Conservation (phyloP, 129 eudicot species). For the Flaveria trinervia region DNA sequence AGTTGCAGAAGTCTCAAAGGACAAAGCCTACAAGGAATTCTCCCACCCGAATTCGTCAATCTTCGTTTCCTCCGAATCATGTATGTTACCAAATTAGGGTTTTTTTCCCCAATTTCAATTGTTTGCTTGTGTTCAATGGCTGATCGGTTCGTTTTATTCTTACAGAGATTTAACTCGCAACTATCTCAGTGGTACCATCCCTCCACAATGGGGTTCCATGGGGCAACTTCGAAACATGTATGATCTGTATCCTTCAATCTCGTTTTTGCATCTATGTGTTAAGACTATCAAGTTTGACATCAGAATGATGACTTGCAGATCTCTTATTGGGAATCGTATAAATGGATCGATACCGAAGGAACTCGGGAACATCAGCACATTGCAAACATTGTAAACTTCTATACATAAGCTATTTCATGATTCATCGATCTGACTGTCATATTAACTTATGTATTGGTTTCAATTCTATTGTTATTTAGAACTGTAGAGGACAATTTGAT, state of each 20-base stretch:
- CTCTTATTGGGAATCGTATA: constrained; percentile 60
- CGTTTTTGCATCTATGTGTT: background rate
- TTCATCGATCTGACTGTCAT: background rate
- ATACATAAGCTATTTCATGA: background rate
- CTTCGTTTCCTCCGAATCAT: constrained; percentile 53
- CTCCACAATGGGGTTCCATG: constrained; percentile 69
- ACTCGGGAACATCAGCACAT: constrained; percentile 63
- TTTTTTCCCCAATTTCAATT: background rate
- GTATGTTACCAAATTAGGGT: constrained; percentile 25
- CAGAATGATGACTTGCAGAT: constrained; percentile 37
- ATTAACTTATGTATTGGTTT: background rate
- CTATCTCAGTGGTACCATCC: constrained; percentile 68
- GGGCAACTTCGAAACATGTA: constrained; percentile 43
- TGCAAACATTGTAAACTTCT: constrained; percentile 45
- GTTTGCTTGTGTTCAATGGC: background rate
- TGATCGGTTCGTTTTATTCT: background rate
- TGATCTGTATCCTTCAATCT: background rate
- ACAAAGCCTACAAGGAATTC: constrained; percentile 58
- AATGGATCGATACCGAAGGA: constrained; percentile 68
- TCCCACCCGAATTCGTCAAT: constrained; percentile 57
- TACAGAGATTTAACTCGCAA: constrained; percentile 63
- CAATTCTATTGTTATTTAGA: constrained; percentile 32
- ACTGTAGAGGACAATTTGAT: constrained; percentile 60
- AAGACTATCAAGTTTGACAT: background rate
- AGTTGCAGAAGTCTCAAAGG: constrained; percentile 54